Evolutionary conservation across 225 moss, liverwort and hornwort genomes (phyloP).

Genomic region (Ulota crispa): DNA sequence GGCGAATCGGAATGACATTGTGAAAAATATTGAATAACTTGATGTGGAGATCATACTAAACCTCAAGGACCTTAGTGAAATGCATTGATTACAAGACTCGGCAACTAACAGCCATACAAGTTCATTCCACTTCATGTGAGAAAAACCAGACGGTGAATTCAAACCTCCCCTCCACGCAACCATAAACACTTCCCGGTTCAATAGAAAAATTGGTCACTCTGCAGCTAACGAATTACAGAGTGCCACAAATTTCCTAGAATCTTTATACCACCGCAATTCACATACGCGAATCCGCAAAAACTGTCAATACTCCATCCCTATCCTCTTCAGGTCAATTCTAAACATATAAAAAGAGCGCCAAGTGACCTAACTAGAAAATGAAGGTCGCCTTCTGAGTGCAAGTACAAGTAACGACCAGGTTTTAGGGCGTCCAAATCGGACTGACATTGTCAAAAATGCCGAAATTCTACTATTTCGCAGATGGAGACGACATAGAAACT

Average conservation of each 20-base stretch:
- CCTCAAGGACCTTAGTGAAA: slow-evolving; percentile 8
- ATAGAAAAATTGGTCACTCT: not conserved
- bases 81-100: not conserved
- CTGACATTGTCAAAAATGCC: slow-evolving; percentile 12
- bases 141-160: not conserved
- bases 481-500: not conserved
- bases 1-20: slow-evolving; percentile 5
- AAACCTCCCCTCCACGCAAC: not conserved
- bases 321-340: slow-evolving; percentile 4
- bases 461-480: not conserved
- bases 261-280: slow-evolving; percentile 6
- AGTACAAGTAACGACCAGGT: slow-evolving; percentile 7
- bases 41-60: not conserved
- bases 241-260: slow-evolving; percentile 2
- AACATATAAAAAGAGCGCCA: not conserved
- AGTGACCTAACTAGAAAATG: slow-evolving; percentile 22
- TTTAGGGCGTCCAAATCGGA: not conserved
- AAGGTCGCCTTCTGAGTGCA: not conserved
- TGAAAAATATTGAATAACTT: not conserved
- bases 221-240: slow-evolving; percentile 4
- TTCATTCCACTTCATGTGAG: not conserved
- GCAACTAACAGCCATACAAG: not conserved
- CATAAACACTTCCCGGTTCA: not conserved
- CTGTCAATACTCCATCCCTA: not conserved
- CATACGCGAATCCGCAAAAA: not conserved